Evolutionary conservation across 768 basidiomycete genomes (phyloP).

Genomic region (Baorangia bicolor): DNA sequence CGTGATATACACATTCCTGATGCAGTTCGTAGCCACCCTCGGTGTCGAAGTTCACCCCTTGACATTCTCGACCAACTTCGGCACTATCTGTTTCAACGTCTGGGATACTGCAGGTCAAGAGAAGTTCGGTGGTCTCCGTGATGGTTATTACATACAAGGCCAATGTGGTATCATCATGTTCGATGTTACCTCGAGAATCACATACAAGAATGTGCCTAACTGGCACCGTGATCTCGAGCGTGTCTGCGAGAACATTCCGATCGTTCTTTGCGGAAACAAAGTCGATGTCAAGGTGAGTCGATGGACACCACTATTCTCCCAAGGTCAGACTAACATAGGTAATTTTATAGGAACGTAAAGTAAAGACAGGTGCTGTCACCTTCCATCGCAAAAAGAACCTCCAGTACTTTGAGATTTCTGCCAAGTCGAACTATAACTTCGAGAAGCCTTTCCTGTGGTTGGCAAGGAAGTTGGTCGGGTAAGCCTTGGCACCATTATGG

Average conservation of each 20-base stretch:
- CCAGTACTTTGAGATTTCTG: constrained; percentile 99
- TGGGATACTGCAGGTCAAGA: constrained; percentile 99
- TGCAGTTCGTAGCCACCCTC: constrained; percentile 73
- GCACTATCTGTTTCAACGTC: constrained; percentile 98
- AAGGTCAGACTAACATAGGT: constrained; percentile 3
- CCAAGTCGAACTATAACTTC: constrained; percentile 99
- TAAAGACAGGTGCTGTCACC: constrained; percentile 97
- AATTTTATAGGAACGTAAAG: constrained; percentile 89
- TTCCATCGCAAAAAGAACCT: constrained; percentile 99
- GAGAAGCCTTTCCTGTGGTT: constrained; percentile 99
- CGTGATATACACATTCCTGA: constrained; percentile 15
- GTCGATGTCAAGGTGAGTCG: constrained; percentile 93
- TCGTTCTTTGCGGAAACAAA: constrained; percentile 99
- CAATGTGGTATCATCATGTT: constrained; percentile 99
- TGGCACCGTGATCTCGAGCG: constrained; percentile 99
- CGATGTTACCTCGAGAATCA: constrained; percentile 98
- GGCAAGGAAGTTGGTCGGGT: constrained; percentile 97
- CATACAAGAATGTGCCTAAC: constrained; percentile 99
- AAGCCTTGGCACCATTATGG: constrained; percentile 29
- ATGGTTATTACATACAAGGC: constrained; percentile 95
- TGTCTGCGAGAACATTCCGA: constrained; percentile 99
- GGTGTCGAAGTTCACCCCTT: constrained; percentile 99
- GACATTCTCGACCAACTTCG: constrained; percentile 95
- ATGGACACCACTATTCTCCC: neutral
- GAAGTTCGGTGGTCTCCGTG: constrained; percentile 98